Conservation (phyloP, 129 eudicot species). For the Helianthus tuberosus region DNA sequence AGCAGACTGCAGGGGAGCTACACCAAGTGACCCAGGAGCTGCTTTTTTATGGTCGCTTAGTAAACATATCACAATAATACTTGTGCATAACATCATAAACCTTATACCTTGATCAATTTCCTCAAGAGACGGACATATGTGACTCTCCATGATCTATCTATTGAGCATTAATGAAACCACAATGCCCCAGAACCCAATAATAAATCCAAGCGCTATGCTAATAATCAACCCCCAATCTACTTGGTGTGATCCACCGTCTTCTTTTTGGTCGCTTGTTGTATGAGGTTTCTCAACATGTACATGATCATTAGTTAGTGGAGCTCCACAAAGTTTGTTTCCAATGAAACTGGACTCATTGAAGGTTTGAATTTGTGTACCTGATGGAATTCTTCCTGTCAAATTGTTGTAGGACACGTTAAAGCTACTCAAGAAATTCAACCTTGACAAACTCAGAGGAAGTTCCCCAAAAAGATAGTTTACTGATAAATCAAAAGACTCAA, state of each 20-base stretch:
- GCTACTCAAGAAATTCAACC: not conserved
- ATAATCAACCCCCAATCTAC: constrained; percentile 3
- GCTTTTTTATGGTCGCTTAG: no score
- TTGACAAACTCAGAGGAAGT: constrained; percentile 21
- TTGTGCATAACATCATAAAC: no score
- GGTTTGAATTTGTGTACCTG: constrained; percentile 20
- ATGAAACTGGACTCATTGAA: constrained; percentile 2
- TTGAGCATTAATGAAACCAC: not conserved
- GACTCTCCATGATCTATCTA: constrained; percentile 3
- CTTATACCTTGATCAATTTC: not conserved
- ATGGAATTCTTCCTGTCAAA: constrained; percentile 22
- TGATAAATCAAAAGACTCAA: constrained; percentile 29
- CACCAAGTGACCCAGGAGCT: no score
- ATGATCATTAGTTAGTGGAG: constrained; percentile 7
- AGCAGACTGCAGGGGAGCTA: no score
- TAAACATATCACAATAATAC: no score
- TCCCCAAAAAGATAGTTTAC: constrained; percentile 7
- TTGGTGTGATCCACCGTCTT: not conserved
- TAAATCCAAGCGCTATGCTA: constrained; percentile 5
- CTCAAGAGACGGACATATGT: not conserved
- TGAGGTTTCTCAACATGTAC: not conserved
- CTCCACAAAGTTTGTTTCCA: constrained; percentile 32
- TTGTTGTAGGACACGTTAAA: constrained; percentile 12
- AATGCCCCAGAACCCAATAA: constrained; percentile 6
- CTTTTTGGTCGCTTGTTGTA: not conserved